A percentile compares a stretch with the other conserved stretches of the same genome.
phyloP scores from a whole-genome alignment of 352 stramenopile genomes.

The Chrysophaeum taylorii region DNA sequence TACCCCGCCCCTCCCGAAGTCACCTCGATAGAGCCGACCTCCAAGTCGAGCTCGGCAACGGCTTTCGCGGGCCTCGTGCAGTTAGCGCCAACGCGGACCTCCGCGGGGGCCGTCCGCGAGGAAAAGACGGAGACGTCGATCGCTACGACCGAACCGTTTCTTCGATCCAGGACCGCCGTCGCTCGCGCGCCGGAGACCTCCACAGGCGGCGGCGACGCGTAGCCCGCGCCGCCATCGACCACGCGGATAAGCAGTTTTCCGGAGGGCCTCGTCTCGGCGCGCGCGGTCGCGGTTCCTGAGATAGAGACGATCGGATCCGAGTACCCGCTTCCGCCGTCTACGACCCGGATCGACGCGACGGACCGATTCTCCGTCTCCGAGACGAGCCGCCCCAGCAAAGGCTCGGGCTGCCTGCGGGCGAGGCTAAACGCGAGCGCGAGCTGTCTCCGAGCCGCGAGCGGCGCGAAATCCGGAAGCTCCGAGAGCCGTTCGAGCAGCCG shows the following conservation, averaged over 20 bases:
- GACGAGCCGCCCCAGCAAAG: background rate
- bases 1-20: background rate
- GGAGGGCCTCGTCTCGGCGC: background rate
- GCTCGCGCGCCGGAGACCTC: background rate
- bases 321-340: background rate
- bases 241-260: background rate
- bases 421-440: too few relatives aligned
- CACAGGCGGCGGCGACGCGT: background rate
- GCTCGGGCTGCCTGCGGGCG: too few relatives aligned
- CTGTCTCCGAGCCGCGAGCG: background rate
- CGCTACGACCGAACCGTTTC: background rate
- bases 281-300: background rate
- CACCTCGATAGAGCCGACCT: background rate
- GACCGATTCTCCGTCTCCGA: background rate
- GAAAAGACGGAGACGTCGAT: too few relatives aligned
- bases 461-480: background rate
- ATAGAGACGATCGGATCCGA: too few relatives aligned
- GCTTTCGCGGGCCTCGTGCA: too few relatives aligned
- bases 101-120: background rate
- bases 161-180: background rate
- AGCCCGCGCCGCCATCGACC: slow-evolving; percentile 1
- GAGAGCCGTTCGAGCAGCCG: background rate
- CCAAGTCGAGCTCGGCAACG: background rate
- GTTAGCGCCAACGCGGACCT: background rate
- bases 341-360: background rate